These are phyloP conservation scores for Mrakia gelida DNA, from an alignment of 768 basidiomycete genomes.

Conservation along the genomic window DNA sequence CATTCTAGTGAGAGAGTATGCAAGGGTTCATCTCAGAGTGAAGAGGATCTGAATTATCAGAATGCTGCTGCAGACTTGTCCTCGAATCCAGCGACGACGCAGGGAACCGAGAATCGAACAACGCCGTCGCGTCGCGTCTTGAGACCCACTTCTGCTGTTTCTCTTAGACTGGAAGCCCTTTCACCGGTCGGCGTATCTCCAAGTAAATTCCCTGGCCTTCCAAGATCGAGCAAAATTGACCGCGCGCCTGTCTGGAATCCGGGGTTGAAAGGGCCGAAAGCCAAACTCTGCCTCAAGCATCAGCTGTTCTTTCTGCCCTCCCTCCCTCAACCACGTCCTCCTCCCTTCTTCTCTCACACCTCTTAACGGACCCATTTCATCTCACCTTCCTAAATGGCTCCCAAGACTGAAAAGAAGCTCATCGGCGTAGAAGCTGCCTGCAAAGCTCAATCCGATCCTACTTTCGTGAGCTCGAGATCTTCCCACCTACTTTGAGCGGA, in stretches of 20 bases:
- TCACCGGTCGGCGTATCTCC: background rate
- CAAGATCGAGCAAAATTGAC: background rate
- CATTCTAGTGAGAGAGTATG: too few species aligned
- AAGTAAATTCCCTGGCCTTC: background rate
- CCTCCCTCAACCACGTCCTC: background rate
- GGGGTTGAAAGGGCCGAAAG: background rate
- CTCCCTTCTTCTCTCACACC: background rate
- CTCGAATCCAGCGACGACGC: too few species aligned
- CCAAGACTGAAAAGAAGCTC: constrained; percentile 6
- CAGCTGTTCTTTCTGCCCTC: background rate
- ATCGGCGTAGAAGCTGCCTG: constrained; percentile 15
- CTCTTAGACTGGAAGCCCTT: background rate
- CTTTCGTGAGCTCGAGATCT: background rate
- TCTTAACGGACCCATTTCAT: background rate
- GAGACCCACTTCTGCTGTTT: too few species aligned
- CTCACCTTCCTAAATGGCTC: background rate
- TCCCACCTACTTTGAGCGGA: too few species aligned
- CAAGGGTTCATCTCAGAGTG: too few species aligned
- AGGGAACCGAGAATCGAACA: too few species aligned
- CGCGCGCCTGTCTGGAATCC: background rate
- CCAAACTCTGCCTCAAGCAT: background rate
- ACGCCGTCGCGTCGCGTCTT: too few species aligned
- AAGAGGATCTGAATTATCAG: too few species aligned
- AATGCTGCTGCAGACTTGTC: too few species aligned
- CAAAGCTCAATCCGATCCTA: background rate